Evolutionary conservation across 208 protist genomes (phyloP), one percentile per base, ranked within the genome.

Genomic region (Vickermania ingenoplastis): DNA sequence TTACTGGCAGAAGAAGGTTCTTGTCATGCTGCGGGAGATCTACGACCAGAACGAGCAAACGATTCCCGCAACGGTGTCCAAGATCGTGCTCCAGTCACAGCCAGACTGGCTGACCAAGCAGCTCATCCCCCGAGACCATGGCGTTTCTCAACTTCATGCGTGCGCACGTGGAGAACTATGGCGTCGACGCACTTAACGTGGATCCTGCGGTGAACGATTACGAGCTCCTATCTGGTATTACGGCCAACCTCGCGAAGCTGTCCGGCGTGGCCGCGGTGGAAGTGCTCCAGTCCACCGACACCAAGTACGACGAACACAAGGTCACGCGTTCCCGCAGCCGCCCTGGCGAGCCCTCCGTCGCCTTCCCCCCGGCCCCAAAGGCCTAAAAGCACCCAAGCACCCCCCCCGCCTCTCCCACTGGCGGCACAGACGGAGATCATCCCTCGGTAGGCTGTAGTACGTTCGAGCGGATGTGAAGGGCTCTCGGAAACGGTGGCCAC

Each of bases 101-200:
- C 65, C 71, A 17, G 77, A 80, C 14, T 81, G 73, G 67, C 73
- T 86, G 75, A 80, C 71, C 31, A 91, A 91, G 76, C 70, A 80
- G 25, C 72, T 93, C 31, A 73, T 88, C 21, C 81, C n/a, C 84
- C 7, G 86, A 95, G 29, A 77, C 81, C 3, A 95, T 97, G 89
- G 78, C 85, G n/a, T 95, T 97, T 51, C 57, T 94, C 41, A 76
- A 83, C 21, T 95, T 92, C 61, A 75, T 89, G 17, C 75, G 71
- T 28, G 70, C 61, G 54, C 91, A 92, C 63, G 83, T 81, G 7
- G 85, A 95, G 65, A 81, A 81, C 59, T 92, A 89, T 59, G 85
- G 83, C 13, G 79, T 65, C 59, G 70, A 89, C 68, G 85, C 85
- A 45, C 78, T 92, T 63, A 63, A 61, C 48, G 41, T 59, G 54